Conservation (phyloP, 2,329 filamentous ascomycete species). For the Lomentospora prolificans region DNA sequence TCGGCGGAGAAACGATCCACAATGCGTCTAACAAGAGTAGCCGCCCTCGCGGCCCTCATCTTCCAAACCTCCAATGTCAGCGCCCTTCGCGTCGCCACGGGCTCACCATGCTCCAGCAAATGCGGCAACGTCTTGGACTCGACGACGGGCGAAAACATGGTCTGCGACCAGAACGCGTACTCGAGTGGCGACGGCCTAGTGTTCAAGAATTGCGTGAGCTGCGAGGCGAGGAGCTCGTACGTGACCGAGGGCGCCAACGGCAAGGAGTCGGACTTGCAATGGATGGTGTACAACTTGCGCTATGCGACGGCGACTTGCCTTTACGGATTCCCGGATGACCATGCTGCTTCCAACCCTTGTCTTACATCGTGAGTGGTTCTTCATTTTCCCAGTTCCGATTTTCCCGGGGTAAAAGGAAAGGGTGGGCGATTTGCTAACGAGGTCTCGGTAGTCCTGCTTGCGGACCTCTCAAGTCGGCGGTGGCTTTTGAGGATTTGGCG, state of each 20-base stretch:
- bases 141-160: slow-evolving; percentile 36
- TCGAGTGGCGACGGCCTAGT: slow-evolving; percentile 32
- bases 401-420: background rate
- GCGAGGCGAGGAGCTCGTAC: slow-evolving; percentile 41
- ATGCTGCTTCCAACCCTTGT: slow-evolving; percentile 35
- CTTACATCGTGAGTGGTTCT: slow-evolving; percentile 34
- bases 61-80: background rate
- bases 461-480: slow-evolving; percentile 32
- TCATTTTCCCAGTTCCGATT: slow-evolving; percentile 7
- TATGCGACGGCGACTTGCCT: slow-evolving; percentile 46
- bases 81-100: slow-evolving; percentile 31
- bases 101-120: slow-evolving; percentile 37
- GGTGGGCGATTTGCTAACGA: too few relatives aligned
- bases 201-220: slow-evolving; percentile 41
- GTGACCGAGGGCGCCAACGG: slow-evolving; percentile 15
- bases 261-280: slow-evolving; percentile 42
- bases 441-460: slow-evolving; percentile 37
- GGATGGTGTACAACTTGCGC: slow-evolving; percentile 48
- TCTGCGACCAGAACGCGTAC: slow-evolving; percentile 34
- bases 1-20: background rate
- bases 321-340: slow-evolving; percentile 33
- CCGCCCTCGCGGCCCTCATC: slow-evolving; percentile 2
- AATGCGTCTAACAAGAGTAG: background rate
- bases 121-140: slow-evolving; percentile 44
- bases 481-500: slow-evolving; percentile 40